A percentile compares a stretch with the other conserved stretches of the same genome.
phyloP scores from a whole-genome alignment of 2,329 filamentous ascomycete genomes.

The Pseudogymnoascus destructans region DNA sequence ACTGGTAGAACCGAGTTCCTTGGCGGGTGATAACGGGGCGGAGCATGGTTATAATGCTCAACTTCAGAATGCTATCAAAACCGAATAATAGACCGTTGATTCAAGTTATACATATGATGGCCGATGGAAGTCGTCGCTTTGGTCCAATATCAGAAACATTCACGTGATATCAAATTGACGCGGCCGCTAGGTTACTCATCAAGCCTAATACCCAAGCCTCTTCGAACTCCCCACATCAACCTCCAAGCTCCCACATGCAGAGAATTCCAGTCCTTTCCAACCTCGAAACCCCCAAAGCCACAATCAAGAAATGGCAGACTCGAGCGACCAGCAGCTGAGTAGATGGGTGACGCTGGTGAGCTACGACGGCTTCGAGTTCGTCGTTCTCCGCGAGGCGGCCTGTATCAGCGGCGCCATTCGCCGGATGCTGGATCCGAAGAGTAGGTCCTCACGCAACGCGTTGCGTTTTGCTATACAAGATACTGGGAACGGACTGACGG shows the following conservation, averaged over 20 bases:
- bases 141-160: conserved; percentile 6
- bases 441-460: conserved; percentile 30
- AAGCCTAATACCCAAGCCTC: not conserved
- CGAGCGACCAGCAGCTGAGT: conserved; percentile 25
- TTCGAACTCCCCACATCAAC: not conserved
- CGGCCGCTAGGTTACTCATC: not conserved
- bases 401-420: conserved; percentile 59
- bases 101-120: not conserved
- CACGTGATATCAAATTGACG: not conserved
- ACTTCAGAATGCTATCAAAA: not conserved
- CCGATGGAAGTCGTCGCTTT: not conserved
- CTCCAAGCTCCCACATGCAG: not conserved
- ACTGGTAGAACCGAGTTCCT: not conserved
- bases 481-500: conserved; percentile 5
- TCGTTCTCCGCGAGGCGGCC: conserved; percentile 58
- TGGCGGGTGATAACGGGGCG: not conserved
- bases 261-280: not conserved
- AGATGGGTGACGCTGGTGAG: conserved; percentile 70
- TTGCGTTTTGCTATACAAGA: conserved; percentile 13
- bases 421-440: conserved; percentile 59
- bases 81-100: not conserved
- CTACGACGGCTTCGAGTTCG: conserved; percentile 63
- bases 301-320: not conserved
- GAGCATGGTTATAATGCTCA: not conserved
- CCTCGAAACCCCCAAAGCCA: not conserved